Evolutionary conservation across 192 early-diverging fungal species (phyloP), one percentile per base, ranked within the genome.

Genomic region (Lunasporangiospora selenospora): DNA sequence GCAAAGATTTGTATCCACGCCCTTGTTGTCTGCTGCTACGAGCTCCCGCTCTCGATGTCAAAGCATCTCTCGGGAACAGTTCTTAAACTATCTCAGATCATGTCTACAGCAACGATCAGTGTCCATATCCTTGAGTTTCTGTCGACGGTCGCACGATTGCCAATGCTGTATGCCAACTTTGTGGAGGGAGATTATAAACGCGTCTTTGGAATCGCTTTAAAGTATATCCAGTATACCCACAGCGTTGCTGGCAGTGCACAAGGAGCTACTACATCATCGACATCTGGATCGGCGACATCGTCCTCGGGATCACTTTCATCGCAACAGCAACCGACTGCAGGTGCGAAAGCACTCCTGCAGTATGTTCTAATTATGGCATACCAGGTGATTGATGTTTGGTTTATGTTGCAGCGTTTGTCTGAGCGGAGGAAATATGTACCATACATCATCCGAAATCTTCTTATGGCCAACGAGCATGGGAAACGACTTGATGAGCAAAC

Each of bases 361-460:
- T 97, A 96, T 60, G 89, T 95, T 39, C 57, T 92, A 6, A 88
- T 90, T n/a, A 85, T 98, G 83, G 96, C 95, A 7, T 98, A 95
- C 77, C 92, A 96, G 58, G 91, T 96, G 1, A 89, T 97, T 30
- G 86, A 90, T 29, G 83, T 89, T 40, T 98, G 93, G 91, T 98
- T 95, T 63, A 85, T 93, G 52, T 88, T 88, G 16, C 78, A 97
- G 42, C 78, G 84, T n/a, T 75, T 94, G 1, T 54, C 75, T 1
- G 88, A 96, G 52, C 87, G 94, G 31, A 79, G 83, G 23, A 89
- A 90, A 44, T 90, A 90, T 65, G 89, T 97, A 3, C 83, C 91
- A 13, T 88, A 88, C 41, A 90, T 99, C 30, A 70, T 98, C 19
- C 85, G 87, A 27, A 86, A 88, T 31, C 82, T 95, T 11, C 67